Evolutionary conservation across 352 stramenopile species (phyloP).

Genomic region (Phytophthora constricta): DNA sequence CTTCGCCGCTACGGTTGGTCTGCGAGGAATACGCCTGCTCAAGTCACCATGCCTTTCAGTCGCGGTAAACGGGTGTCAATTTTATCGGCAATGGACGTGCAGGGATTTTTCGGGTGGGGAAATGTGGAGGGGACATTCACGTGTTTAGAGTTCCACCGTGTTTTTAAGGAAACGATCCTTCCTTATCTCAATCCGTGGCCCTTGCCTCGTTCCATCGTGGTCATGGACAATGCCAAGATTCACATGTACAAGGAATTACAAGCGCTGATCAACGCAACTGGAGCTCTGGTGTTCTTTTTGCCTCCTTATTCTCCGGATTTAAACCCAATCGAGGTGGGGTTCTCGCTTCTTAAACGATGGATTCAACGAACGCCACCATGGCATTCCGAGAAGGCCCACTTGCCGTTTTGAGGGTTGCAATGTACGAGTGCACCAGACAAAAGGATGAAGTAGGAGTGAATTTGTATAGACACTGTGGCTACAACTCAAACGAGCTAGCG

Average conservation of each 20-base stretch:
- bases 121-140: constrained; percentile 41
- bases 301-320: neutral
- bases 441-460: neutral
- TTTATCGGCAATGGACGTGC: constrained; percentile 20
- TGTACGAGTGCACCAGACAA: no score
- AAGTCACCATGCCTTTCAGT: constrained; percentile 12
- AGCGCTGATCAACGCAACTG: constrained; percentile 93
- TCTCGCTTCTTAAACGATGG: no score
- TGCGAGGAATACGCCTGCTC: constrained; percentile 1
- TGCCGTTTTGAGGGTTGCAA: no score
- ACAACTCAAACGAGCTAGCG: constrained; percentile 4
- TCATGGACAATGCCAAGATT: constrained; percentile 63
- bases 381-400: no score
- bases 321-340: neutral
- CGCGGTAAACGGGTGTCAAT: constrained; percentile 19
- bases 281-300: constrained; percentile 71
- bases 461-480: constrained; percentile 18
- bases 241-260: constrained; percentile 94
- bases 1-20: constrained; percentile 24
- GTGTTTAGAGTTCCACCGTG: constrained; percentile 85
- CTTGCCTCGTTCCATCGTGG: constrained; percentile 72
- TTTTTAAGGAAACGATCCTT: constrained; percentile 64
- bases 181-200: constrained; percentile 92
- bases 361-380: no score
- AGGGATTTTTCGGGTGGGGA: constrained; percentile 20